Evolutionary conservation across 2,329 filamentous ascomycete species (phyloP), one percentile per base, ranked within the genome.

Genomic region (Malbranchea zuffiana): DNA sequence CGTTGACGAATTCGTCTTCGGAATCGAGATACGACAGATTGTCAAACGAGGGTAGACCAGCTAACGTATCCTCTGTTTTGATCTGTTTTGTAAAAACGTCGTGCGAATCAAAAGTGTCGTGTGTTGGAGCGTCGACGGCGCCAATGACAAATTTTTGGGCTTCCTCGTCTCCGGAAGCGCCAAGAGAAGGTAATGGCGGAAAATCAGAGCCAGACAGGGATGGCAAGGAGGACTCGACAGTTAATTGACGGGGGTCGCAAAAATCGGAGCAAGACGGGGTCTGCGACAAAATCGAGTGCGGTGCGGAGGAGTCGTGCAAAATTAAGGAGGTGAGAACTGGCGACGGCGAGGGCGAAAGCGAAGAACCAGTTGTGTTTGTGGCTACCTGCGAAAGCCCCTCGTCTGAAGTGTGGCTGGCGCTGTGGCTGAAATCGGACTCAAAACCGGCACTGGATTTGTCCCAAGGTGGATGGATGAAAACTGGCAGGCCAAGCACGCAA

Each of bases 231-330:
- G 55, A 48, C 42, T 67, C 66, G 21, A 94, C 83, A 13, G 82
- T 93, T 46, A 95, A 67, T 55, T 93, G 84, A 54, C 87, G 79
- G 21, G 88, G 87, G 56, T 95, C 87, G 62, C 88, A 94, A 59
- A 90, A 92, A 62, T 85, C 80, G 48, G 85, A 72, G 58, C 85
- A 80, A 48, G 73, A 69, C 53, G 56, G 79, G 66, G 39, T 82
- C 76, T 50, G 73, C 69, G 49, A 52, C 45, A 57, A 50, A 36
- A 80, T n/a, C n/a, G n/a, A n/a, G n/a, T n/a, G 74, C 44, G 81
- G 74, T 17, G 83, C 82, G 32, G 81, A 78, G 30, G 82, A 88
- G 31, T 83, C 90, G 17, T 82, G 82, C 11, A 83, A 85, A 41
- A 90, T 73, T 39, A 85, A 82, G 43, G 83, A 51, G 26, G 55